Percentiles rank a stretch among this genome's conserved stretches.
Conservation (phyloP, 257 asterid species). For the Nicotiana noctiflora region DNA sequence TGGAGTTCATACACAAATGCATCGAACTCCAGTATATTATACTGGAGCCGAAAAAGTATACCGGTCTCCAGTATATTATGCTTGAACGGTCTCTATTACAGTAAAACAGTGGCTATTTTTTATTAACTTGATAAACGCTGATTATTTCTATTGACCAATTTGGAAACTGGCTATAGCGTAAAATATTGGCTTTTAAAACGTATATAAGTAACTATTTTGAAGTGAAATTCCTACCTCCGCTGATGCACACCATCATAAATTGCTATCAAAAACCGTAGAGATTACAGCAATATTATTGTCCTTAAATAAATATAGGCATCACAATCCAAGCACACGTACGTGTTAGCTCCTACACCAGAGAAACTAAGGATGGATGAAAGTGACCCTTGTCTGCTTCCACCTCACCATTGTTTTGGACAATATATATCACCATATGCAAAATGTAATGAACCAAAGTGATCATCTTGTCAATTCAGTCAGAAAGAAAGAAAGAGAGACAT, state of each 20-base stretch:
- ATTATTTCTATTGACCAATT: no score
- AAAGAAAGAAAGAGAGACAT: neutral
- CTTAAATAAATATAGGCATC: neutral
- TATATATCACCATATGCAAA: neutral
- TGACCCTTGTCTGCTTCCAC: neutral
- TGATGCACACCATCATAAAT: neutral
- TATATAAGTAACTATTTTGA: no score
- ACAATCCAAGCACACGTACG: neutral
- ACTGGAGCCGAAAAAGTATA: no score
- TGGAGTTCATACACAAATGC: no score
- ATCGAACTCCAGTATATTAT: no score
- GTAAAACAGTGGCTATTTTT: no score
- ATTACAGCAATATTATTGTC: neutral
- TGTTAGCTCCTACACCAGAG: constrained; percentile 8
- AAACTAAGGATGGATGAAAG: neutral
- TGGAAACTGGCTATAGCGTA: no score
- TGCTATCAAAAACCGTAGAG: neutral
- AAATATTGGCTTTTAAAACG: no score
- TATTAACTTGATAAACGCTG: no score
- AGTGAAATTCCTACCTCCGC: no score
- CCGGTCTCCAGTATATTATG: no score
- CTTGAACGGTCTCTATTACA: no score
- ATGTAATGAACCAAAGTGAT: neutral
- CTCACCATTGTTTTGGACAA: neutral
- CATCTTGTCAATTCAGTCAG: neutral